phyloP scores from a whole-genome alignment of 208 protist species.

The Angomonas deanei region DNA sequence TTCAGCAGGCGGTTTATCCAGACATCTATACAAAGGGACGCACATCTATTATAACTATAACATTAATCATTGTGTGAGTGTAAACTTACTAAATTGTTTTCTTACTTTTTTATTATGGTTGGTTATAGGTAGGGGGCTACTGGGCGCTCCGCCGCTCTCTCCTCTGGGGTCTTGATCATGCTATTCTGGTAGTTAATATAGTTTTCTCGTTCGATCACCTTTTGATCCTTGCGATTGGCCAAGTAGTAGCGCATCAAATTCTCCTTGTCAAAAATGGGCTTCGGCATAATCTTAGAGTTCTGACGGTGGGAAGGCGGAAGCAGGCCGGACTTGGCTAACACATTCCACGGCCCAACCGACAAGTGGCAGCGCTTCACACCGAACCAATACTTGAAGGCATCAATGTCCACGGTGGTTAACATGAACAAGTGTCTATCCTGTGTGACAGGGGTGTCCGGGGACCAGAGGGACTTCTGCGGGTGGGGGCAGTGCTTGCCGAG shows the following conservation, averaged over 20 bases:
- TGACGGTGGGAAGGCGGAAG: slow-evolving; percentile 77
- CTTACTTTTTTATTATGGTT: too few species aligned
- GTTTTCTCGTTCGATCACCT: slow-evolving; percentile 46
- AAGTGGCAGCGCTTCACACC: slow-evolving; percentile 84
- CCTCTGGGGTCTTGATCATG: slow-evolving; percentile 74
- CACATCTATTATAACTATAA: too few species aligned
- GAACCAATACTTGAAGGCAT: slow-evolving; percentile 92
- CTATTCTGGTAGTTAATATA: slow-evolving; percentile 88
- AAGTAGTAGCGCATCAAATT: slow-evolving; percentile 87
- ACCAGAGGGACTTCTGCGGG: slow-evolving; percentile 91
- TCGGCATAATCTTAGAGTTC: slow-evolving; percentile 87
- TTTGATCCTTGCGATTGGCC: slow-evolving; percentile 74
- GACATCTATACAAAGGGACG: too few species aligned
- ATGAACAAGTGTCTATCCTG: slow-evolving; percentile 91
- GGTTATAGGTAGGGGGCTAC: slow-evolving; percentile 72
- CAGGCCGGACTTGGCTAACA: slow-evolving; percentile 81
- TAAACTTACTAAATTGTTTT: too few species aligned
- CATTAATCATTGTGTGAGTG: too few species aligned
- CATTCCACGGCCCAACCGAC: slow-evolving; percentile 75
- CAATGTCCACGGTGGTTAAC: slow-evolving; percentile 85
- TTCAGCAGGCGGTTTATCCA: too few species aligned
- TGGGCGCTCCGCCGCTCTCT: slow-evolving; percentile 66
- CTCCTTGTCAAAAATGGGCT: slow-evolving; percentile 89
- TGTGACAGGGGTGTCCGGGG: slow-evolving; percentile 84
- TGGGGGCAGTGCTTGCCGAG: slow-evolving; percentile 89